phyloP scores from a whole-genome alignment of 1,284 basidiomycete genomes.

The Pterula multifida region DNA sequence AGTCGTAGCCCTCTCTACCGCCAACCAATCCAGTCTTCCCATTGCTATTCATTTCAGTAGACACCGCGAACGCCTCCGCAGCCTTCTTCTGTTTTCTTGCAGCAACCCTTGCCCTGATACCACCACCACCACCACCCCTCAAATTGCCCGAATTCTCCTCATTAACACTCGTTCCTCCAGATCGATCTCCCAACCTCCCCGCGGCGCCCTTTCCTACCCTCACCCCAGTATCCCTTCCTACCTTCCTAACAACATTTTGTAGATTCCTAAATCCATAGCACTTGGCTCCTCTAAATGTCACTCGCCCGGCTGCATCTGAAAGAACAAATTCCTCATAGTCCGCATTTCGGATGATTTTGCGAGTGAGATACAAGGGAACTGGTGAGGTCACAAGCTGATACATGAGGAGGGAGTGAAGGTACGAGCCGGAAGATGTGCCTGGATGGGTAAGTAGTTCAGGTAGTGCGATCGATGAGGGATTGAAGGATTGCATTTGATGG shows the following conservation, averaged over 20 bases:
- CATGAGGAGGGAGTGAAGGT: slow-evolving; percentile 70
- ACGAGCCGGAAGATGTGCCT: slow-evolving; percentile 90
- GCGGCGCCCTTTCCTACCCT: slow-evolving; percentile 57
- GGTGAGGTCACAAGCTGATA: slow-evolving; percentile 27
- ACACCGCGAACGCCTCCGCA: neutral
- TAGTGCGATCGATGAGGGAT: slow-evolving; percentile 20
- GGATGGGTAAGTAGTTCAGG: slow-evolving; percentile 71
- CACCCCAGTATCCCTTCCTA: slow-evolving; percentile 77
- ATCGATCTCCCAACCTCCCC: slow-evolving; percentile 34
- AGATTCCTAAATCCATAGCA: slow-evolving; percentile 98
- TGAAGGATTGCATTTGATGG: neutral
- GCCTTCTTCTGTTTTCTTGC: neutral
- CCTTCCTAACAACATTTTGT: slow-evolving; percentile 92
- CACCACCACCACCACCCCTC: slow-evolving; percentile 28
- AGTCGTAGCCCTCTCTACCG: slow-evolving; percentile 60
- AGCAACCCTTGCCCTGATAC: slow-evolving; percentile 1
- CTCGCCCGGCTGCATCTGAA: slow-evolving; percentile 37
- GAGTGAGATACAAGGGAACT: slow-evolving; percentile 38
- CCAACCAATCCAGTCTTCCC: neutral
- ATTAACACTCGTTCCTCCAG: slow-evolving; percentile 21
- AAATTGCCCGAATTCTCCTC: slow-evolving; percentile 19
- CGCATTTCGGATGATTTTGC: slow-evolving; percentile 38
- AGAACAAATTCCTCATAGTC: slow-evolving; percentile 57
- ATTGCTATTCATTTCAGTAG: neutral
- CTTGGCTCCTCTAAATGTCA: slow-evolving; percentile 85